phyloP scores from a whole-genome alignment of 306 rosid genomes.

The Datisca glomerata region DNA sequence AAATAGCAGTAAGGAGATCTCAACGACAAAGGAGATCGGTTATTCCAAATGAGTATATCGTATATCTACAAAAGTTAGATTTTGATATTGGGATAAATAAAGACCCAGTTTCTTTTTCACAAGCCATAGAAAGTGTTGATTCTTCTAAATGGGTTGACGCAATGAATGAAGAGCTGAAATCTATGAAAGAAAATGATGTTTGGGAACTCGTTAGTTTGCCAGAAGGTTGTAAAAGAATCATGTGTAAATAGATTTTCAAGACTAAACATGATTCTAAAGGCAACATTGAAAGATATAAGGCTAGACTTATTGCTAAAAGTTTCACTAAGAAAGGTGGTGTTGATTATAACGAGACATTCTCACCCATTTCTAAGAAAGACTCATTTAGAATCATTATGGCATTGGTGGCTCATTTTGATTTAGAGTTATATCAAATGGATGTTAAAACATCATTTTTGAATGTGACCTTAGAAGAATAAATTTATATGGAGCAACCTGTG shows the following conservation, averaged over 20 bases:
- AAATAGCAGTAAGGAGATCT: no score
- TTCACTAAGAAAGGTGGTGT: background rate
- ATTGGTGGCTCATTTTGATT: background rate
- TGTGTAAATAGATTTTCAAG: background rate
- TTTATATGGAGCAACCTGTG: background rate
- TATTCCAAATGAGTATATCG: no score
- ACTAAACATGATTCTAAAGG: background rate
- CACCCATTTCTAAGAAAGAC: background rate
- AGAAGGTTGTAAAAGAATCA: background rate
- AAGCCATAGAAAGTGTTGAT: background rate
- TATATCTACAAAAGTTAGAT: background rate
- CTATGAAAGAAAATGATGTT: background rate
- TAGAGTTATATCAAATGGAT: background rate
- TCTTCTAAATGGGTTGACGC: background rate
- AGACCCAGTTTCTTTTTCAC: background rate
- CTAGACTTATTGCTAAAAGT: no score
- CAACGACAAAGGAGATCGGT: no score
- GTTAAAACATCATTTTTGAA: background rate
- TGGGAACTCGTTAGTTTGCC: background rate
- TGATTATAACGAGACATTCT: background rate
- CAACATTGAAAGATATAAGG: no score
- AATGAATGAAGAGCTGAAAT: background rate
- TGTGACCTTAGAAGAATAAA: background rate
- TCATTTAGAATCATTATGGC: background rate
- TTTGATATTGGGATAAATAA: background rate